These are phyloP conservation scores for Lipomyces sp. DNA, from an alignment of 805 yeast species.

Conservation along the genomic window DNA sequence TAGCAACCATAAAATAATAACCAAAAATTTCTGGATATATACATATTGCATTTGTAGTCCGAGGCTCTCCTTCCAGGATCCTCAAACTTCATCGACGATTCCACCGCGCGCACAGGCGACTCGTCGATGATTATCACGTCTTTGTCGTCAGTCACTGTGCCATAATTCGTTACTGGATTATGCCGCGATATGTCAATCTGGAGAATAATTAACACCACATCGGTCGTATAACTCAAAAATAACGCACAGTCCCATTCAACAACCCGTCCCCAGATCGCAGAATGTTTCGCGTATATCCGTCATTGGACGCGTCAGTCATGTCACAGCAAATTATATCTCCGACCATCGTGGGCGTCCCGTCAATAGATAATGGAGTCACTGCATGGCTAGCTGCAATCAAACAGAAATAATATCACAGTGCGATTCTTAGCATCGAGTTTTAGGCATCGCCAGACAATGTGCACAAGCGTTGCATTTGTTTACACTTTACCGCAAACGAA, in stretches of 20 bases:
- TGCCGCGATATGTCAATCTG: not conserved
- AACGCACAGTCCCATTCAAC: not conserved
- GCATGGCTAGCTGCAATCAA: not conserved
- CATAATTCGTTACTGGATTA: not conserved
- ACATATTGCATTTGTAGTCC: not conserved
- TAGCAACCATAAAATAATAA: not conserved
- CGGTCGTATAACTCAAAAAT: not conserved
- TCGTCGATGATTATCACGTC: slow-evolving; percentile 17
- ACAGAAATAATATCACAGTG: not conserved
- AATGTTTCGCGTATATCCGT: not conserved
- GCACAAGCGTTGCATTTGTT: too few species aligned
- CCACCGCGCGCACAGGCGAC: slow-evolving; percentile 11
- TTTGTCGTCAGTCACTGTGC: not conserved
- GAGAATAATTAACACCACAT: not conserved
- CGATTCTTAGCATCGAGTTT: not conserved
- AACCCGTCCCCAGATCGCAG: not conserved
- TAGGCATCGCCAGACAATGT: too few species aligned
- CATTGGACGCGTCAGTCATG: not conserved
- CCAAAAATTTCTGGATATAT: not conserved
- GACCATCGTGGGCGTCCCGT: not conserved
- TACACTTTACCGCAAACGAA: too few species aligned
- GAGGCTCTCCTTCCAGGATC: not conserved
- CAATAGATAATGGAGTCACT: not conserved
- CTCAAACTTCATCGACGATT: not conserved
- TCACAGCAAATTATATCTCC: not conserved